These are phyloP conservation scores for Ceratocystis cacaofunesta DNA, from an alignment of 2,329 filamentous ascomycete species.

Conservation along the genomic window DNA sequence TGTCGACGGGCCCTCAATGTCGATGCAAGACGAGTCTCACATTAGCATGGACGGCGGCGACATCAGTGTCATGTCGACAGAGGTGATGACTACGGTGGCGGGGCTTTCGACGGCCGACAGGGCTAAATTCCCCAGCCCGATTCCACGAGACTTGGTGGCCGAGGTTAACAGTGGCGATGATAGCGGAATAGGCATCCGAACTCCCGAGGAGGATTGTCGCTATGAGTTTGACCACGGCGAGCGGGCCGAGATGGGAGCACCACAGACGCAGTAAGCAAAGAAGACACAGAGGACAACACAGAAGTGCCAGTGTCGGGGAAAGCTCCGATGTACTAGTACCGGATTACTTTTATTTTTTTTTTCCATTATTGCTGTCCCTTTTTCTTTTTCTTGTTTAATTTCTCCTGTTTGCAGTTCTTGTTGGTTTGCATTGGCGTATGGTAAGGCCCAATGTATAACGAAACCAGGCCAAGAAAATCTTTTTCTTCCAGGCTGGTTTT, in stretches of 20 bases:
- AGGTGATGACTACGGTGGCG: not conserved
- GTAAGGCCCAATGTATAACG: not conserved
- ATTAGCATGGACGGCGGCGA: conserved; percentile 23
- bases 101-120: conserved; percentile 17
- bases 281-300: not conserved
- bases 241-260: conserved; percentile 14
- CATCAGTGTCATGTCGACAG: not conserved
- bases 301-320: not conserved
- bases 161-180: conserved; percentile 40
- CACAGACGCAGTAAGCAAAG: conserved; percentile 10
- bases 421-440: not conserved
- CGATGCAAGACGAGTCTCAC: not conserved
- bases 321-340: not conserved
- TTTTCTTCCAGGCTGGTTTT: not conserved
- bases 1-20: not conserved
- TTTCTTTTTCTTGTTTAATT: not conserved
- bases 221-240: conserved; percentile 16
- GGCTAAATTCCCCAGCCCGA: conserved; percentile 34
- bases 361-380: not conserved
- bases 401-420: not conserved
- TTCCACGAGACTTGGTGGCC: not conserved
- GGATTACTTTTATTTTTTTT: not conserved
- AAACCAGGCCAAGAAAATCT: not conserved
- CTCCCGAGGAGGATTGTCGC: conserved; percentile 48
- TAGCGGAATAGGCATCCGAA: conserved; percentile 58